Percentiles rank a stretch among this genome's conserved stretches.
Evolutionary conservation across 139 green algal genomes (phyloP).

Genomic region (Closterium sp.): DNA sequence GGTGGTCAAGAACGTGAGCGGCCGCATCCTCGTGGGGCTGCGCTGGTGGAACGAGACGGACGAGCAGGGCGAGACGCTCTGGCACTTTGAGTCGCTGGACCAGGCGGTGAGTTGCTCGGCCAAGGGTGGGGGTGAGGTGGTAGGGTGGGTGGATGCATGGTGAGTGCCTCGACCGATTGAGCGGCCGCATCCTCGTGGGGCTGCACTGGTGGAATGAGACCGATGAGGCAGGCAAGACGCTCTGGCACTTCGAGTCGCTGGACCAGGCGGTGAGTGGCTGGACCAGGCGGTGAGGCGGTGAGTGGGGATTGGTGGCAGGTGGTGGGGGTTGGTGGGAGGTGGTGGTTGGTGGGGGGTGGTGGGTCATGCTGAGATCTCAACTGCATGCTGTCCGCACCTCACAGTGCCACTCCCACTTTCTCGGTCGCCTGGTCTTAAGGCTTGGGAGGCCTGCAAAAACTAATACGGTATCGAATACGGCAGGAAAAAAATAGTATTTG

Average conservation of each 20-base stretch:
- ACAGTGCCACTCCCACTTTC: too few species aligned
- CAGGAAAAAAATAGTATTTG: too few species aligned
- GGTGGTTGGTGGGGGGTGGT: not conserved
- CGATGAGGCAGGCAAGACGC: constrained; percentile 78
- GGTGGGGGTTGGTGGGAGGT: not conserved
- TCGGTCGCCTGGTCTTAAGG: too few species aligned
- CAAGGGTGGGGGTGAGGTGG: not conserved
- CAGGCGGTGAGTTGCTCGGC: not conserved
- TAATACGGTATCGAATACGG: too few species aligned
- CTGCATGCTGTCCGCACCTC: too few species aligned
- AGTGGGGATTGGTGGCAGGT: not conserved
- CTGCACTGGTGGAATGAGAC: constrained; percentile 97
- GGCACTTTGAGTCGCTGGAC: constrained; percentile 85
- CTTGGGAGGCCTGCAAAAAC: too few species aligned
- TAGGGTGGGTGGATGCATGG: not conserved
- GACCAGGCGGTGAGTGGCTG: not conserved
- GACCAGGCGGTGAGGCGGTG: not conserved
- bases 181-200: constrained; percentile 85
- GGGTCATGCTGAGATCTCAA: too few species aligned
- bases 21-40: constrained; percentile 86
- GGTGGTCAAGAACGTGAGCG: constrained; percentile 83
- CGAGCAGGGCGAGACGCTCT: constrained; percentile 80
- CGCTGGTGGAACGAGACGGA: constrained; percentile 96
- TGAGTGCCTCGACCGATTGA: constrained; percentile 54
- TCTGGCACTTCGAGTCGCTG: constrained; percentile 85